Evolutionary conservation across 2,329 filamentous ascomycete genomes (phyloP), one percentile per base, ranked within the genome.

Genomic region (Pseudogymnoascus sp.): DNA sequence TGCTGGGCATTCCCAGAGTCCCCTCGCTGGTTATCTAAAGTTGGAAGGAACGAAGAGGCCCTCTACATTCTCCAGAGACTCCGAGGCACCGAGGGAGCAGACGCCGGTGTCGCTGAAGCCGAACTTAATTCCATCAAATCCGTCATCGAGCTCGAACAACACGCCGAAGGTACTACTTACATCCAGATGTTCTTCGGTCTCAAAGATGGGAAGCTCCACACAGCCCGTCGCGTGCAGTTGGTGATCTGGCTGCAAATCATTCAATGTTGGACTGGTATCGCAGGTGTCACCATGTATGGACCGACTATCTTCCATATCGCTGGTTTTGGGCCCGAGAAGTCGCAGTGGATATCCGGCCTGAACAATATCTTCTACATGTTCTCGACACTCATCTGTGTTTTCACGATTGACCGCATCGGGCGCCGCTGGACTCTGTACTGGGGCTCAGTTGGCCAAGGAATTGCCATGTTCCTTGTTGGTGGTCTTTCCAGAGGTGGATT

Each of bases 231-330:
- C 5, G 86, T 89, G 0, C 86, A 89, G 68, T 79, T 90, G 1
- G 86, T 88, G 1, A 79, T 90, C 35, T 90, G 87, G 86, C 77
- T 90, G 6, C 86, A 89, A 73, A 87, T 89, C 52, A 81, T 89
- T 69, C 86, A 89, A 69, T 83, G 88, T 68, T 88, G 86, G 85
- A 81, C 86, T 61, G 86, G 87, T 0, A 89, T 90, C 64, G 86
- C 87, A 0, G 87, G 85, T 43, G 85, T 90, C 1, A 89, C 86
- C 0, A 80, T 89, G 35, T 85, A 62, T 37, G 62, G 63, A 25
- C 52, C 49, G 8, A 62, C 77, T 1, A 82, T 90, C 62, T 89
- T 89, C 70, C 80, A 81, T 4, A 87, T 87, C 52, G 87, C 88
- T 0, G 87, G 88, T 0, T 88, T 88, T 66, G 78, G 81, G 63